phyloP scores from a whole-genome alignment of 805 yeast genomes.

The Candida nanaspora region DNA sequence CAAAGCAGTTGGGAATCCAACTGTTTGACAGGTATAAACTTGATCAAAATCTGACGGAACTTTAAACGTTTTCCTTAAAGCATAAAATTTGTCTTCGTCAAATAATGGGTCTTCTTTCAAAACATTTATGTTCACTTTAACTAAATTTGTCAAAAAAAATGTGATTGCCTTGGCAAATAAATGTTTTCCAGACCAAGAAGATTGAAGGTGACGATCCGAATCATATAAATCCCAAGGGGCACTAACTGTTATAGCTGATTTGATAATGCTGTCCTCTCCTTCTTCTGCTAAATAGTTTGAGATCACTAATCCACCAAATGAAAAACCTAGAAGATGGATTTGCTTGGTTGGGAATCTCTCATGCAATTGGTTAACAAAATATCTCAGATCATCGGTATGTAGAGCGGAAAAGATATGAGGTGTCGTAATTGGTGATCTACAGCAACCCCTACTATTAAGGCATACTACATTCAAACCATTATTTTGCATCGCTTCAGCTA shows the following conservation, averaged over 20 bases:
- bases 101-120: slow-evolving; percentile 19
- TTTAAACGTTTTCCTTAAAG: slow-evolving; percentile 28
- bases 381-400: slow-evolving; percentile 63
- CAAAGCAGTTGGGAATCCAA: slow-evolving; percentile 55
- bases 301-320: slow-evolving; percentile 64
- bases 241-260: slow-evolving; percentile 54
- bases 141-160: slow-evolving; percentile 32
- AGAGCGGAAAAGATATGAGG: slow-evolving; percentile 62
- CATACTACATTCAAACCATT: slow-evolving; percentile 48
- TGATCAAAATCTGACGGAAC: slow-evolving; percentile 54
- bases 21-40: slow-evolving; percentile 49
- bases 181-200: slow-evolving; percentile 30
- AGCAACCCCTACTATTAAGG: slow-evolving; percentile 70
- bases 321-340: slow-evolving; percentile 61
- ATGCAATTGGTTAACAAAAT: slow-evolving; percentile 43
- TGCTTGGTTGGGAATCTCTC: slow-evolving; percentile 52
- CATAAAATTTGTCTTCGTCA: slow-evolving; percentile 19
- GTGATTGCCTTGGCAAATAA: slow-evolving; percentile 36
- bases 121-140: slow-evolving; percentile 36
- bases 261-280: slow-evolving; percentile 41
- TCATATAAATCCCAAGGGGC: slow-evolving; percentile 70
- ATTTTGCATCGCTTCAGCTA: slow-evolving; percentile 35
- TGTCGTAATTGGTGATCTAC: slow-evolving; percentile 63
- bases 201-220: slow-evolving; percentile 37
- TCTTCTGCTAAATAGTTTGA: slow-evolving; percentile 70